Evolutionary conservation across 2,329 filamentous ascomycete species (phyloP).

Genomic region (Monilinia laxa): DNA sequence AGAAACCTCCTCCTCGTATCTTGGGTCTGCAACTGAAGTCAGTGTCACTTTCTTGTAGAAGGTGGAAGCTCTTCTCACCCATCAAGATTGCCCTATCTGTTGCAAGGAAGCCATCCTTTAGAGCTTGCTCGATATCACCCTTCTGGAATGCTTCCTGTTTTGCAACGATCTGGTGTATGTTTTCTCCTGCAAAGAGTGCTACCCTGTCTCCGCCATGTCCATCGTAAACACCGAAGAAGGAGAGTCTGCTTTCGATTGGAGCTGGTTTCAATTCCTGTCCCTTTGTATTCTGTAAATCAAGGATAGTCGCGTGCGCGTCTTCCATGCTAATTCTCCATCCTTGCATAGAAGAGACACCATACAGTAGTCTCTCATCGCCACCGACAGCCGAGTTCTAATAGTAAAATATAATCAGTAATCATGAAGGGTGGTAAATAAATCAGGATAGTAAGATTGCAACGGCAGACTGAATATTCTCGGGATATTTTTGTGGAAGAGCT

Average conservation of each 20-base stretch:
- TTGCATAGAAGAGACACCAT: slow-evolving; percentile 97
- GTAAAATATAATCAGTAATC: slow-evolving; percentile 26
- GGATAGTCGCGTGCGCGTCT: slow-evolving; percentile 85
- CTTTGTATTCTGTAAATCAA: slow-evolving; percentile 72
- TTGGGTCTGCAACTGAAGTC: slow-evolving; percentile 68
- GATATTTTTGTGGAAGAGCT: neutral
- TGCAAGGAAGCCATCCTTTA: slow-evolving; percentile 96
- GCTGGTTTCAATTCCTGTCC: slow-evolving; percentile 54
- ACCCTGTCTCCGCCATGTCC: slow-evolving; percentile 97
- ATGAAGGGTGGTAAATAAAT: neutral
- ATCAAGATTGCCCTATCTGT: slow-evolving; percentile 94
- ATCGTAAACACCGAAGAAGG: slow-evolving; percentile 98
- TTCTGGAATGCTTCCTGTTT: slow-evolving; percentile 93
- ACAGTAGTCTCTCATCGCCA: slow-evolving; percentile 89
- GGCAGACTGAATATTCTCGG: neutral
- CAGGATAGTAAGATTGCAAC: slow-evolving; percentile 1
- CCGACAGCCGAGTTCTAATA: slow-evolving; percentile 79
- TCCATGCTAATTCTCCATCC: slow-evolving; percentile 99
- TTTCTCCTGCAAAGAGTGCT: slow-evolving; percentile 85
- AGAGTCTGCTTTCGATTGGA: slow-evolving; percentile 69
- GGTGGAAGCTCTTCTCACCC: slow-evolving; percentile 56
- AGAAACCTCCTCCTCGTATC: slow-evolving; percentile 96
- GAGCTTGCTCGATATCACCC: slow-evolving; percentile 88
- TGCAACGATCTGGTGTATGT: slow-evolving; percentile 90
- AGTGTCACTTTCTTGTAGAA: slow-evolving; percentile 28